Conservation (phyloP, 2,329 filamentous ascomycete species). For the Talaromyces islandicus region DNA sequence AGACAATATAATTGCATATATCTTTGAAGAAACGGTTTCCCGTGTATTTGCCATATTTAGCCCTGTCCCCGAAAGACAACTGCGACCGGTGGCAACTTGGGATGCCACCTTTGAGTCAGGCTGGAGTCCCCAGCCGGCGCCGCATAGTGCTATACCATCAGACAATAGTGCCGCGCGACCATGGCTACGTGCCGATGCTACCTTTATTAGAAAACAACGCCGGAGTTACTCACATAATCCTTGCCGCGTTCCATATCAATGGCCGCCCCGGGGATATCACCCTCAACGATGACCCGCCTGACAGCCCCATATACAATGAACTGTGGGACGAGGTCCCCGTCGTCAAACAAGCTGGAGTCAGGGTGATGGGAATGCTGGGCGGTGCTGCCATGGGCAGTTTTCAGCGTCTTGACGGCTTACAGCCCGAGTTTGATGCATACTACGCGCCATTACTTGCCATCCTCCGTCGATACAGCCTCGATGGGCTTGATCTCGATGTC, state of each 20-base stretch:
- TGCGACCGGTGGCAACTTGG: not conserved
- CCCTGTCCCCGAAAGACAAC: not conserved
- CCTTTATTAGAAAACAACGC: conserved; percentile 56
- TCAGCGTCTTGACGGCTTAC: conserved; percentile 52
- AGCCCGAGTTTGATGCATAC: conserved; percentile 63
- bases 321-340: conserved; percentile 73
- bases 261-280: conserved; percentile 59
- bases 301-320: conserved; percentile 60
- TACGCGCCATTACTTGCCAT: conserved; percentile 64
- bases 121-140: conserved; percentile 19
- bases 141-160: conserved; percentile 54
- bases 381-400: conserved; percentile 76
- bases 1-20: not conserved
- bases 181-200: conserved; percentile 55
- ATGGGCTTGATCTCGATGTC: conserved; percentile 72
- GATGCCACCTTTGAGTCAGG: conserved; percentile 34
- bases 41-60: not conserved
- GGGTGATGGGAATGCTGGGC: conserved; percentile 80
- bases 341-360: conserved; percentile 68
- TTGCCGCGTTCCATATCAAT: conserved; percentile 83
- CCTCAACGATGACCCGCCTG: conserved; percentile 72
- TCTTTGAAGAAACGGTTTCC: not conserved
- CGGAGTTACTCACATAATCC: conserved; percentile 71
- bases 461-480: conserved; percentile 55
- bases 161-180: conserved; percentile 53